These are phyloP conservation scores for Mycena citricolor DNA, from an alignment of 1,284 basidiomycete genomes.

Conservation along the genomic window DNA sequence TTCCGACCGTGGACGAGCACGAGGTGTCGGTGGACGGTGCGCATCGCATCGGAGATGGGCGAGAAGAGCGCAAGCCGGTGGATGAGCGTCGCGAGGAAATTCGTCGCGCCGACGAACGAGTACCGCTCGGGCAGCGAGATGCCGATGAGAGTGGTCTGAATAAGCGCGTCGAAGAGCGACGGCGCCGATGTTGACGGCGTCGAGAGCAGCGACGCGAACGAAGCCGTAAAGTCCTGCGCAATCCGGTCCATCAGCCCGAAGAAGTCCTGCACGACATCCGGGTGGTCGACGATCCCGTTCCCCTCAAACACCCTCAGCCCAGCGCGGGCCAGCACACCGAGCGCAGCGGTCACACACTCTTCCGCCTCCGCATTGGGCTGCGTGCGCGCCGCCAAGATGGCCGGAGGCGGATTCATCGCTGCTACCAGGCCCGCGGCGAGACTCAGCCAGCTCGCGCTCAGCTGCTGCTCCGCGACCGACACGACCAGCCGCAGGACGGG, in stretches of 20 bases:
- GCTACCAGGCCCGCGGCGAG: conserved; percentile 76
- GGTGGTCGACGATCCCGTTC: conserved; percentile 78
- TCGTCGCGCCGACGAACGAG: conserved; percentile 78
- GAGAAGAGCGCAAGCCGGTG: conserved; percentile 54
- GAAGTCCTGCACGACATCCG: conserved; percentile 86
- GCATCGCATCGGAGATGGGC: conserved; percentile 53
- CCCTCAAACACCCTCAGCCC: conserved; percentile 55
- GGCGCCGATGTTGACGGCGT: too few species aligned
- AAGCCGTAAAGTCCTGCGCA: conserved; percentile 69
- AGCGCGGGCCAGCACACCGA: conserved; percentile 63
- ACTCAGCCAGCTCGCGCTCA: conserved; percentile 82
- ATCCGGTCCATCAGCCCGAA: conserved; percentile 81
- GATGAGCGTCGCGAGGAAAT: conserved; percentile 72
- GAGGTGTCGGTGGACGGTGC: conserved; percentile 53
- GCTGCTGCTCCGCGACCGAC: conserved; percentile 66
- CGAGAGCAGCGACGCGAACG: conserved; percentile 68
- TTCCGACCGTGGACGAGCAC: conserved; percentile 45
- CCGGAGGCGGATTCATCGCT: conserved; percentile 74
- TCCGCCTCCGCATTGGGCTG: conserved; percentile 41
- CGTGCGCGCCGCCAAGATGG: conserved; percentile 41
- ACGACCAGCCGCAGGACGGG: conserved; percentile 81
- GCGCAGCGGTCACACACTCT: conserved; percentile 49
- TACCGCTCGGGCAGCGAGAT: conserved; percentile 83
- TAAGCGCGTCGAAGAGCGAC: conserved; percentile 71
- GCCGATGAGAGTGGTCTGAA: conserved; percentile 71